phyloP scores from a whole-genome alignment of 1,284 basidiomycete genomes.

The Pseudozyma thailandica region DNA sequence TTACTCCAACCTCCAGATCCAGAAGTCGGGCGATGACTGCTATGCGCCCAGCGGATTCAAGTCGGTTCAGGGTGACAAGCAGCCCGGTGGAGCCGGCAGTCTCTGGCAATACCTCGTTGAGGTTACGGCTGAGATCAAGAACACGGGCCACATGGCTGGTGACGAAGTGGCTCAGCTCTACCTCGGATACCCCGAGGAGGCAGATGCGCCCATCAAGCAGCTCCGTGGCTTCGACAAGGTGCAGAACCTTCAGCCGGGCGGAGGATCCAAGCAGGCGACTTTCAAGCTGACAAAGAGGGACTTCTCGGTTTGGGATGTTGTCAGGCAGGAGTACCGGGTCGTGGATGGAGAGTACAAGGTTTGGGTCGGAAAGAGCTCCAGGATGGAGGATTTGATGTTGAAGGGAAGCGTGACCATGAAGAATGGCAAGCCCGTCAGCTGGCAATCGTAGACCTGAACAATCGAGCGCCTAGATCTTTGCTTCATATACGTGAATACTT shows the following conservation, averaged over 20 bases:
- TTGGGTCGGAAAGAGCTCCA: constrained; percentile 41
- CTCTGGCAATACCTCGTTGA: constrained; percentile 71
- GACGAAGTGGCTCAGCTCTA: constrained; percentile 71
- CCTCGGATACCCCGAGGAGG: constrained; percentile 34
- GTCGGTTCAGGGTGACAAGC: constrained; percentile 21
- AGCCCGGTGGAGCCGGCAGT: constrained; percentile 29
- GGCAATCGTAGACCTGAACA: constrained; percentile 1
- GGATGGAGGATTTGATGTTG: constrained; percentile 14
- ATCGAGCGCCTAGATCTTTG: too few relatives aligned
- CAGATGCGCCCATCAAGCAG: constrained; percentile 29
- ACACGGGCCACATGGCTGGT: constrained; percentile 69
- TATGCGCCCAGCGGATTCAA: constrained; percentile 24
- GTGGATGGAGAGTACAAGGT: constrained; percentile 43
- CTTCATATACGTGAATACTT: too few relatives aligned
- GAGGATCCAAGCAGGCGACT: constrained; percentile 26
- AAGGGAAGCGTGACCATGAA: constrained; percentile 30
- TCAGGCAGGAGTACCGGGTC: constrained; percentile 41
- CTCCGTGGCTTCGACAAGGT: constrained; percentile 59
- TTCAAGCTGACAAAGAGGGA: constrained; percentile 48
- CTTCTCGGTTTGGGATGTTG: constrained; percentile 48
- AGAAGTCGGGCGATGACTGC: constrained; percentile 23
- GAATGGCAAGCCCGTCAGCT: constrained; percentile 15
- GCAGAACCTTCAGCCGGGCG: constrained; percentile 16
- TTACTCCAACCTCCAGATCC: constrained; percentile 30
- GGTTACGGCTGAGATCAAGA: constrained; percentile 69